Evolutionary conservation across 441 rosid genomes (phyloP), one percentile per base, ranked within the genome.

Genomic region (Populus hybrid): DNA sequence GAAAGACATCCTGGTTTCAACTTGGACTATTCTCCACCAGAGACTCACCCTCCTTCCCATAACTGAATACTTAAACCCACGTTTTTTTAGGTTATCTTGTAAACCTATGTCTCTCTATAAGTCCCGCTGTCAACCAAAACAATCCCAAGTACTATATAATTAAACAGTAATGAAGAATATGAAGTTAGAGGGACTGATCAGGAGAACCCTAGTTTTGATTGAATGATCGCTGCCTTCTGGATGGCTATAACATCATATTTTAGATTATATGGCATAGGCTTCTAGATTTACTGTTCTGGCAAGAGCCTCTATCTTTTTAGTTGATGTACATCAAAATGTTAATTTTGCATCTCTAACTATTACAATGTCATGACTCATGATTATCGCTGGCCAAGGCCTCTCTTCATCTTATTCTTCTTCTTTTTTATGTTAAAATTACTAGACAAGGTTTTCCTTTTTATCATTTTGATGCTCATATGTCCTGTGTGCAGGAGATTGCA

Each of bases 1-100:
- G 86, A 83, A 35, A 85, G 85, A 78, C 84, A 86, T 77, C 97
- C 92, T 4, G 89, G 81, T 69, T 89, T 92, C 75, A 89, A 84
- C 79, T 86, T 89, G 10, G 98, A 94, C 50, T 92, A 94, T 80
- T 82, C 89, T 77, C 93, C 91, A n/a, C 97, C 97, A 32, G 89
- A 83, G 75, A 91, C 91, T 20, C 97, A 94, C 69, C 98, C 97
- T 21, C 97, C 96, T 77, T 87, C 91, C 67, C 97, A 94, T 83
- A 92, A 94, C 85, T 94, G 83, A 86, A 54, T 35, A 46, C 18
- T 59, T 63, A 20, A 30, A 30, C 4, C 21, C 21, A 20, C 32
- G 32, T 11, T 23, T 3, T 57, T 35, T 30, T 30, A n/a, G 61
- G 8, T 40, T 10, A 34, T 32, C 38, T 10, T 73, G 21, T 30